Base-by-base conservation (phyloP, 768 basidiomycete species). In the Ephemerocybe angulata region DNA sequence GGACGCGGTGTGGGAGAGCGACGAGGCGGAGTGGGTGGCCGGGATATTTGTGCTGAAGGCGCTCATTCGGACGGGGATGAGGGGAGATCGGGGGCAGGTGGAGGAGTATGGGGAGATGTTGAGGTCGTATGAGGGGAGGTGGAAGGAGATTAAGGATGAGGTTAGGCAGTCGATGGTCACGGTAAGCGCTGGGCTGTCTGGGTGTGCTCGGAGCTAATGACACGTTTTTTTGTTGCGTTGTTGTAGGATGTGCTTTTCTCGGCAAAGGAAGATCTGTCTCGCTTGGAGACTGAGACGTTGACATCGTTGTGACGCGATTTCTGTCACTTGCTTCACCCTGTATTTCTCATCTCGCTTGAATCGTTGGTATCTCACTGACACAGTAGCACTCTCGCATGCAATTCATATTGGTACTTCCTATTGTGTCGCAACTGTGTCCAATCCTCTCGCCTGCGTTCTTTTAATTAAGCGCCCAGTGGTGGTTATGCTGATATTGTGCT, bases 81-180 rank as follows among this genome's bases (percentile, higher is more conserved):
- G 76, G 40, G 74, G 74, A n/a, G 75, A 78, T 62, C 64, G 71
- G 50, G 68, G 73, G 57, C 76, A 79, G 58, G 70, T 78, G 57
- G 73, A 77, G 38, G 76, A 82, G 54, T 85, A 83, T 62, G 82
- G 79, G 51, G 78, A 78, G 28, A 60, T 86, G 21, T 52, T 85
- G 63, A 71, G 75, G 38, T 77, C 74, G 6, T 86, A 86, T 63
- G 84, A 86, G 61, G 71, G 77, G n/a, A 68, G 83, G 52, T 86
- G 84, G 84, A 86, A 85, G 63, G 84, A 86, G 64, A 85, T 86
- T 56, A 83, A 82, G 63, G 84, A 86, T 60, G 84, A 86, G 65
- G 76, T 81, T 13, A 69, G 84, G 56, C 84, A 86, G 65, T 76
- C 78, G 1, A 73, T 84, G 57, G 84, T 84, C 13, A 80, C 82